These are phyloP conservation scores for Cryphonectria radicalis DNA, from an alignment of 2,329 filamentous ascomycete genomes.

Conservation along the genomic window DNA sequence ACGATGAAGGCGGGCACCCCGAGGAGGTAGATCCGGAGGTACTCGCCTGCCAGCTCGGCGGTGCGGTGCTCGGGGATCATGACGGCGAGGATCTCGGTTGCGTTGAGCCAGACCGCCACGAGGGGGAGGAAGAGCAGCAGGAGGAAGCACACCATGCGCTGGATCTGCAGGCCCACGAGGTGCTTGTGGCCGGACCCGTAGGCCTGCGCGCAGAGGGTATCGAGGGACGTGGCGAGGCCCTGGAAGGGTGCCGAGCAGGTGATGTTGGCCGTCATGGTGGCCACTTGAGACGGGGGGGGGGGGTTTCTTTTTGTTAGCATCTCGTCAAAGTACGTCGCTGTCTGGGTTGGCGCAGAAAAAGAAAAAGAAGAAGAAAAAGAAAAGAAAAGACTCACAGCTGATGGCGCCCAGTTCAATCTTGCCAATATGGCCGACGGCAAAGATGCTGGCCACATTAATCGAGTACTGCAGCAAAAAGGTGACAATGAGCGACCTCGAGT, in stretches of 20 bases:
- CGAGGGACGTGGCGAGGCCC: slow-evolving; percentile 85
- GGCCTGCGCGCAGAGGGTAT: slow-evolving; percentile 91
- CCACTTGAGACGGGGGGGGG: slow-evolving; percentile 44
- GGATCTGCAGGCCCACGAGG: slow-evolving; percentile 81
- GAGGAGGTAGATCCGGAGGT: slow-evolving; percentile 70
- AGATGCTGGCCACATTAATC: slow-evolving; percentile 80
- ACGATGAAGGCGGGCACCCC: slow-evolving; percentile 76
- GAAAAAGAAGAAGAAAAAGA: no score
- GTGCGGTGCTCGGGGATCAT: slow-evolving; percentile 76
- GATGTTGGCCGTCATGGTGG: slow-evolving; percentile 80
- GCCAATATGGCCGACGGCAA: slow-evolving; percentile 76
- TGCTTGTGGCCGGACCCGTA: slow-evolving; percentile 91
- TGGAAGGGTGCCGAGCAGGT: slow-evolving; percentile 78
- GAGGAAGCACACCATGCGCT: slow-evolving; percentile 80
- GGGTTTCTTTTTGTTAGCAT: slow-evolving; percentile 23
- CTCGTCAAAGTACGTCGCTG: no score
- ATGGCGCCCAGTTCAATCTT: slow-evolving; percentile 71
- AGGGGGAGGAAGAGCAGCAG: slow-evolving; percentile 74
- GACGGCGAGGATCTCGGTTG: slow-evolving; percentile 63
- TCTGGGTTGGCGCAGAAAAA: no score
- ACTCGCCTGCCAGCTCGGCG: slow-evolving; percentile 72
- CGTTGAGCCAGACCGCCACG: slow-evolving; percentile 68
- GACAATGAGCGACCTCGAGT: slow-evolving; percentile 71
- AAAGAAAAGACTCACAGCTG: slow-evolving; percentile 45
- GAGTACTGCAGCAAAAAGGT: slow-evolving; percentile 84